phyloP scores from a whole-genome alignment of 2,329 filamentous ascomycete species.

The Reticulascus tulasneorum region DNA sequence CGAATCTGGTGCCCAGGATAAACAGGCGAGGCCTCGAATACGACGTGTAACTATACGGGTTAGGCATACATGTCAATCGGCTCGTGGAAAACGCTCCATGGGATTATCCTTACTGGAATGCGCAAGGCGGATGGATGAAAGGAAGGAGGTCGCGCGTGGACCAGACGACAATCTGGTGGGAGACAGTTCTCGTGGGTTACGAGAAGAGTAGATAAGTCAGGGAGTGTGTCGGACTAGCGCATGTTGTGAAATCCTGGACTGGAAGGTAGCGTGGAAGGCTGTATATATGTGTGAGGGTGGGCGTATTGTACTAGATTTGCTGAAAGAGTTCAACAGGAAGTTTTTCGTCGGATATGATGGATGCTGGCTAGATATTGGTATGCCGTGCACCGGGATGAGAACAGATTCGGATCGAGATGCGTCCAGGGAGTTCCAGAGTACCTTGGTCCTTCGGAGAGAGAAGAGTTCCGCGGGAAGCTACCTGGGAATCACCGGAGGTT shows the following conservation, averaged over 20 bases:
- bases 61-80: conserved; percentile 2
- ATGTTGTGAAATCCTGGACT: conserved; percentile 1
- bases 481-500: conserved; percentile 4
- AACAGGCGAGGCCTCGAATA: conserved; percentile 4
- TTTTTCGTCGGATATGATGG: no score
- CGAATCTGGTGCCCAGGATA: background rate
- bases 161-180: conserved; percentile 4
- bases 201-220: conserved; percentile 1
- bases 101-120: background rate
- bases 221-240: conserved; percentile 1
- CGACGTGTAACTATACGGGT: conserved; percentile 11
- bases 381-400: conserved; percentile 3
- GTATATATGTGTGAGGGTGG: conserved; percentile 10
- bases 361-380: conserved; percentile 10
- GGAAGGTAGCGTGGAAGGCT: conserved; percentile 7
- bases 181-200: conserved; percentile 1
- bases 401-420: no score
- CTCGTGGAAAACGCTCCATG: background rate
- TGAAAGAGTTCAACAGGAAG: no score
- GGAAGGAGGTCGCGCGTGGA: no score
- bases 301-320: no score
- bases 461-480: conserved; percentile 8
- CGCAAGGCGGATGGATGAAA: background rate
- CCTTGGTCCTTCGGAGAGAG: no score
- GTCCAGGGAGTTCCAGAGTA: no score